Conservation (phyloP, 75 land plant genomes). For the Pinus taeda region DNA sequence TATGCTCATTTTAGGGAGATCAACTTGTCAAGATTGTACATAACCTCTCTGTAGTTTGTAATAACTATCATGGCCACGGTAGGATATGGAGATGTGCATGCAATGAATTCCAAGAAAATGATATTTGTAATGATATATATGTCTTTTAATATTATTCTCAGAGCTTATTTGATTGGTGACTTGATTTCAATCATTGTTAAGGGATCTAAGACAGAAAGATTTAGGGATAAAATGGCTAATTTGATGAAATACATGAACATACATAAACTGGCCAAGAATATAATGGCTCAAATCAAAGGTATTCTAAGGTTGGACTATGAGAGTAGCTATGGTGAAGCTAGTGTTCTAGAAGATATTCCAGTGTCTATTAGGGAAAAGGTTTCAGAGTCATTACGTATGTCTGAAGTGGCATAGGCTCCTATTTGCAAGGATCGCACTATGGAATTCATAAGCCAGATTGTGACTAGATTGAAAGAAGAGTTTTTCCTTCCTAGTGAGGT, state of each 20-base stretch:
- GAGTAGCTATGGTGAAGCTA: slow-evolving; percentile 60
- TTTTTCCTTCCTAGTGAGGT: slow-evolving; percentile 87
- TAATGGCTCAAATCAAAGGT: slow-evolving; percentile 65
- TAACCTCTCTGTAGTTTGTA: slow-evolving; percentile 77
- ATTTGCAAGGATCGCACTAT: slow-evolving; percentile 68
- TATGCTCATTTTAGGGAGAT: slow-evolving; percentile 61
- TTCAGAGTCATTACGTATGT: slow-evolving; percentile 49
- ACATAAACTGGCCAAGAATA: slow-evolving; percentile 57
- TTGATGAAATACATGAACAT: slow-evolving; percentile 71
- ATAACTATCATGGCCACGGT: slow-evolving; percentile 86
- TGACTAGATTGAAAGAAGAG: slow-evolving; percentile 72
- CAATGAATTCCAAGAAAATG: slow-evolving; percentile 83
- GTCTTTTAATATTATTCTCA: slow-evolving; percentile 86
- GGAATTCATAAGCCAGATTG: slow-evolving; percentile 81
- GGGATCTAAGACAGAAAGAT: slow-evolving; percentile 89
- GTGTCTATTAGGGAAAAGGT: slow-evolving; percentile 81
- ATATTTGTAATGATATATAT: slow-evolving; percentile 82
- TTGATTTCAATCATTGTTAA: slow-evolving; percentile 90
- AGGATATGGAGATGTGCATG: slow-evolving; percentile 94
- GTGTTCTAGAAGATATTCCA: slow-evolving; percentile 69
- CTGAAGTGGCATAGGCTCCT: slow-evolving; percentile 43
- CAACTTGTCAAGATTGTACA: slow-evolving; percentile 51
- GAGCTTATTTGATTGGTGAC: slow-evolving; percentile 88
- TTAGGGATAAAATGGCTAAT: slow-evolving; percentile 78
- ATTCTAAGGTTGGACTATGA: slow-evolving; percentile 76